Percentiles rank a stretch among this genome's conserved stretches.
phyloP scores from a whole-genome alignment of 768 basidiomycete species.

The Boletellus emodensis region DNA sequence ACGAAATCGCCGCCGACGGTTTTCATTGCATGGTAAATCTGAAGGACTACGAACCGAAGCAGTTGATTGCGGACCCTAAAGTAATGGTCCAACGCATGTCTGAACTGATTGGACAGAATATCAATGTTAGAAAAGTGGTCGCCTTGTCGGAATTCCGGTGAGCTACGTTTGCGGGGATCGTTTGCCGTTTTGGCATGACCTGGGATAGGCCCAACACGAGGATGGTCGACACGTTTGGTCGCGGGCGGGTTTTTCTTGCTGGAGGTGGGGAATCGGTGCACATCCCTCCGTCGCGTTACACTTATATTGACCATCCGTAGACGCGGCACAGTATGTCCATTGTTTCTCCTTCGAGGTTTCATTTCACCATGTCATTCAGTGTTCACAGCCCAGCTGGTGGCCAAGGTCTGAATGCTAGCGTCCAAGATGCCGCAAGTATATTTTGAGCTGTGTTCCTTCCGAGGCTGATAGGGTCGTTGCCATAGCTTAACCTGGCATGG shows the following conservation, averaged over 20 bases:
- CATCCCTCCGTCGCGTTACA: neutral
- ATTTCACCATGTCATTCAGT: slow-evolving; percentile 3
- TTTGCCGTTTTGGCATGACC: slow-evolving; percentile 4
- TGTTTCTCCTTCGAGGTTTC: neutral
- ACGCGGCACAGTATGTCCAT: slow-evolving; percentile 40
- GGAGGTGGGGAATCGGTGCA: slow-evolving; percentile 33
- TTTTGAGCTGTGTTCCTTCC: neutral
- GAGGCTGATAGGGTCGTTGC: neutral
- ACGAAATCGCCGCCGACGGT: slow-evolving; percentile 21
- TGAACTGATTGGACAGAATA: slow-evolving; percentile 23
- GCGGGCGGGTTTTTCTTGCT: slow-evolving; percentile 44
- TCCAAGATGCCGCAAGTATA: slow-evolving; percentile 37
- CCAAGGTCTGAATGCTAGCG: slow-evolving; percentile 36
- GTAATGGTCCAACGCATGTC: slow-evolving; percentile 31
- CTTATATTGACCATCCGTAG: slow-evolving; percentile 23
- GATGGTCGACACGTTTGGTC: slow-evolving; percentile 41
- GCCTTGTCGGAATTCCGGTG: slow-evolving; percentile 29
- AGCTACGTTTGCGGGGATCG: slow-evolving; percentile 5
- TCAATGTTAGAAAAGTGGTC: slow-evolving; percentile 30
- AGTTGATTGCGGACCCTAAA: slow-evolving; percentile 22
- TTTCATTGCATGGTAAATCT: slow-evolving; percentile 12
- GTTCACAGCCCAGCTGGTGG: slow-evolving; percentile 23
- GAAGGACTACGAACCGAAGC: slow-evolving; percentile 8
- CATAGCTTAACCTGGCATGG: slow-evolving; percentile 42
- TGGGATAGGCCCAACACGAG: slow-evolving; percentile 44